Evolutionary conservation across 2,329 filamentous ascomycete species (phyloP), one percentile per base, ranked within the genome.

Genomic region (Xylogone sp.): DNA sequence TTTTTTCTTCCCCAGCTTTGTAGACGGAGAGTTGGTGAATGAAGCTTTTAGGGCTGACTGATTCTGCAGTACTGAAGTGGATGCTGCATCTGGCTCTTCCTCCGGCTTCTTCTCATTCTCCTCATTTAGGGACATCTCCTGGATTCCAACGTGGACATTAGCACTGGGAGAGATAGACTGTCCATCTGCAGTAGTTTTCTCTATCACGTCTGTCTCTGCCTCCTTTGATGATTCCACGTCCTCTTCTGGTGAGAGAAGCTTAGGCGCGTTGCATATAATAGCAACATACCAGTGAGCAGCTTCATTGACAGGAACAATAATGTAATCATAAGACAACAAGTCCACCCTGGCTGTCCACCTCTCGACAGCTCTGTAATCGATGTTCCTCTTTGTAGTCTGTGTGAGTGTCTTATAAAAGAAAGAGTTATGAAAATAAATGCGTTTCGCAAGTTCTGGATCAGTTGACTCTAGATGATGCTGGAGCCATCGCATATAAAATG

Each of bases 261-360:
- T 84, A 3, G 83, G 80, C 2, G 93, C 78, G 62, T 99, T 96
- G 78, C 90, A 96, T 48, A 99, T 93, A 51, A 99, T 93, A 13
- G 90, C 91, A 58, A 97, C 75, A 69, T 94, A 97, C 94, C 95
- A 99, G 68, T 99, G 94, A 1, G 76, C 72, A 59, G 83, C 76
- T 65, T 97, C 88, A 61, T 96, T 95, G 66, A 99, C 90, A 0
- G 94, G 94, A 6, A 99, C 87, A 10, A 97, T 78, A 53, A 97
- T 84, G 66, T 92, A 97, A 65, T 96, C 90, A 60, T 89, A 91
- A 5, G 77, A 79, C 62, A 97, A 89, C 8, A 99, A 71, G 64
- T 99, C 89, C 20, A 93, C 78, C 59, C 85, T 90, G 29, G 87
- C 78, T 0, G 94, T 97, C 94, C 94, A 99, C 43, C 83, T 81